Base-by-base conservation (phyloP, 2,329 filamentous ascomycete genomes). In the Diaporthe citrichinensis region DNA sequence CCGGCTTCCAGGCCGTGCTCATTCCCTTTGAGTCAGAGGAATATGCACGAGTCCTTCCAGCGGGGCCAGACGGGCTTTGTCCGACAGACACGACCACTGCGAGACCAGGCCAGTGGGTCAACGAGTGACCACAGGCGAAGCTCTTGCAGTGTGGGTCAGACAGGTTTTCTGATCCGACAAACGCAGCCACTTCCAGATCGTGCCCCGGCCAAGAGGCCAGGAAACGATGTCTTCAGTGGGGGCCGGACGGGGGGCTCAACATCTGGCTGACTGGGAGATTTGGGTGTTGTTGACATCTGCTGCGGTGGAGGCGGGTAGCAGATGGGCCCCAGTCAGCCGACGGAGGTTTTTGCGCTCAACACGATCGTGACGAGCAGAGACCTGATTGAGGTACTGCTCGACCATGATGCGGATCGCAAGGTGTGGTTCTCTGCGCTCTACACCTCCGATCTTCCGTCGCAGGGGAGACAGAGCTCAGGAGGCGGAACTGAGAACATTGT, bases 341-440 rank as follows among this genome's bases (percentile, higher is more conserved):
- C 71, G 74, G 74, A 74, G 74, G 74, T n/a, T 28, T 58, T 23
- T 59, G 57, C 62, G 74, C 71, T 76, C 74, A 44, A 76, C 74
- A 59, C 74, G n/a, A 61, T 51, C 36, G 58, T 20, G 20, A 15
- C 46, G 14, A 53, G n/a, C 15, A 39, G 23, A n/a, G 28, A 49
- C 62, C 62, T 17, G 7, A 10, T 39, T 39, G 44, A 49, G 31
- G 41, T 14, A 20, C 23, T 57, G 20, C 44, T 44, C 34, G 10
- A 25, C 5, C 44, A 51, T 55, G 49, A 58, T 58, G 74, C 62
- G 74, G 74, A 76, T 39, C 74, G 71, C 62, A 44, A 23, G 36
- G 53, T 34, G 14, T 17, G 17, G 62, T 39, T 53, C 49, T 76
- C 74, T 65, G 71, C 49, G 75, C 72, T 76, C 72, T 49, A 72